A percentile compares a stretch with the other conserved stretches of the same genome.
Evolutionary conservation across 257 asterid genomes (phyloP).

Genomic region (Gardenia jasminoides): DNA sequence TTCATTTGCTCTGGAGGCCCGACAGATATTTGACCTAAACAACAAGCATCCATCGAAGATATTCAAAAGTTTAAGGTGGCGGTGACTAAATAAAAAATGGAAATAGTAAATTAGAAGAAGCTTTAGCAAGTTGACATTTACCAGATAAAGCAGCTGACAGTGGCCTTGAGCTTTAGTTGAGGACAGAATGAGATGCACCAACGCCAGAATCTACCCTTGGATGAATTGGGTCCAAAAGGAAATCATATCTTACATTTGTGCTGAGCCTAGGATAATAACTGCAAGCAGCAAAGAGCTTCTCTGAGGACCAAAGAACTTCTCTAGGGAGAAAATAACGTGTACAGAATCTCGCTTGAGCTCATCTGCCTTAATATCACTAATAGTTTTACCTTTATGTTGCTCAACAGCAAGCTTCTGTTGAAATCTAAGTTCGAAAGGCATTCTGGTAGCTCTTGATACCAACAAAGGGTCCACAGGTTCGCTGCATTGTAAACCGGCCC

Average conservation of each 20-base stretch:
- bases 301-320: too few relatives aligned
- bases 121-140: constrained; percentile 18
- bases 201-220: constrained; percentile 26
- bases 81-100: neutral
- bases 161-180: constrained; percentile 39
- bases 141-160: constrained; percentile 29
- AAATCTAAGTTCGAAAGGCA: constrained; percentile 25
- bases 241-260: constrained; percentile 38
- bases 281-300: too few relatives aligned
- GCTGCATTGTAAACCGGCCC: constrained; percentile 26
- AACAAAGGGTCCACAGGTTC: constrained; percentile 23
- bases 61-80: neutral
- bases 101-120: neutral
- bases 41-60: neutral
- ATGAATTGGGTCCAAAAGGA: constrained; percentile 34
- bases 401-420: constrained; percentile 30
- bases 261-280: constrained; percentile 40
- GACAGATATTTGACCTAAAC: constrained; percentile 22
- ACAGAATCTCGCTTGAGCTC: constrained; percentile 35
- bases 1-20: constrained; percentile 21
- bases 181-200: constrained; percentile 22
- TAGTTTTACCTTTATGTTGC: constrained; percentile 34
- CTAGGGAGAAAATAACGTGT: constrained; percentile 47
- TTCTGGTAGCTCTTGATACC: constrained; percentile 12
- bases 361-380: constrained; percentile 36